These are phyloP conservation scores for Nowakowskiella sp. DNA, from an alignment of 192 early-diverging fungal genomes.

Conservation along the genomic window DNA sequence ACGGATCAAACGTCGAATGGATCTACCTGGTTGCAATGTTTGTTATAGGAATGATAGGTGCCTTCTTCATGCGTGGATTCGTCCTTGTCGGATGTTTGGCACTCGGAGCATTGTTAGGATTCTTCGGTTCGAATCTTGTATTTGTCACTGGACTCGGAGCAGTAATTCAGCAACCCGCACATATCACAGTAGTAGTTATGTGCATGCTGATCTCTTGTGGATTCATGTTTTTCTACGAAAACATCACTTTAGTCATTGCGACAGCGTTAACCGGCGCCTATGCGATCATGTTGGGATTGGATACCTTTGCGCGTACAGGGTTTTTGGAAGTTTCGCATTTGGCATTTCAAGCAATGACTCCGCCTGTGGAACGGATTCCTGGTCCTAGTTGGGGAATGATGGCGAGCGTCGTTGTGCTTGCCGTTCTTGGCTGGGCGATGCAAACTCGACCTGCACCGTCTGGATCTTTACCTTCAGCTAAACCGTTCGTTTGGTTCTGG, in stretches of 20 bases:
- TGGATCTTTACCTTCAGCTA: neutral
- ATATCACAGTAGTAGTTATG: neutral
- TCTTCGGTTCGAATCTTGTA: neutral
- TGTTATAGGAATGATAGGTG: neutral
- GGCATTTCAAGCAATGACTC: neutral
- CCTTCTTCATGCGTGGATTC: neutral
- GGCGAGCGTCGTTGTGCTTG: neutral
- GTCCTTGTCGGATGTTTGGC: neutral
- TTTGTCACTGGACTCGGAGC: neutral
- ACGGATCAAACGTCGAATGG: neutral
- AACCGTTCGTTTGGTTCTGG: neutral
- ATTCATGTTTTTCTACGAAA: neutral
- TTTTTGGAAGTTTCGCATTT: neutral
- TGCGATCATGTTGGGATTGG: neutral
- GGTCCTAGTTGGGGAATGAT: neutral
- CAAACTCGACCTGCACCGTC: neutral
- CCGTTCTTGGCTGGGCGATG: neutral
- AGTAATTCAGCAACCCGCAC: neutral
- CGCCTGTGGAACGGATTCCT: neutral
- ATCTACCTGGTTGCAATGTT: neutral
- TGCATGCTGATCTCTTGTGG: neutral
- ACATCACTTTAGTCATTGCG: neutral
- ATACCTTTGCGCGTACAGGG: neutral
- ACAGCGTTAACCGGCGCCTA: neutral
- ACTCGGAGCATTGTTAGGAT: neutral